These are phyloP conservation scores for Epichloe glyceriae DNA, from an alignment of 2,329 filamentous ascomycete genomes.

Conservation along the genomic window DNA sequence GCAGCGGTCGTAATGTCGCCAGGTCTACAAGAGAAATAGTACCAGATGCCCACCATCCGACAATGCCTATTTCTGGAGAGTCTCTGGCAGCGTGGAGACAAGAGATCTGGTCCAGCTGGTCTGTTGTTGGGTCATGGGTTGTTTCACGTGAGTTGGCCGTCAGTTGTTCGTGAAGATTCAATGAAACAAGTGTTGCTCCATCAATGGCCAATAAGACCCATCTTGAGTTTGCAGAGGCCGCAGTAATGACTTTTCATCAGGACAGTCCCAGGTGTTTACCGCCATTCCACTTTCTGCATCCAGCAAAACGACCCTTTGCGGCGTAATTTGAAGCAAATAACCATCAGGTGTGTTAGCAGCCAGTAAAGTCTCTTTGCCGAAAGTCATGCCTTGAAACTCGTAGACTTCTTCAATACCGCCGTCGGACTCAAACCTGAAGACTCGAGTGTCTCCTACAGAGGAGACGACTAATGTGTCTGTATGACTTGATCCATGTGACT, in stretches of 20 bases:
- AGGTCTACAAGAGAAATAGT: constrained; percentile 63
- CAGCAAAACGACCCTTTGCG: constrained; percentile 46
- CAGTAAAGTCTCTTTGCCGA: constrained; percentile 61
- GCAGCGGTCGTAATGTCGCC: constrained; percentile 49
- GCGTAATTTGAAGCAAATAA: constrained; percentile 65
- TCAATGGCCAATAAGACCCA: constrained; percentile 63
- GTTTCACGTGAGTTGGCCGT: constrained; percentile 47
- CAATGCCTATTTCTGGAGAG: constrained; percentile 54
- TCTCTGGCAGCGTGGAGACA: constrained; percentile 64
- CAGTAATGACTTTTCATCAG: constrained; percentile 50
- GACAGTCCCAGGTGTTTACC: constrained; percentile 45
- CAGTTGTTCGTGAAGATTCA: constrained; percentile 50
- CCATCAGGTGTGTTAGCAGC: constrained; percentile 51
- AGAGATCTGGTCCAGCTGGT: constrained; percentile 56
- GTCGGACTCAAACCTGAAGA: constrained; percentile 61
- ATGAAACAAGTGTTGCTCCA: constrained; percentile 57
- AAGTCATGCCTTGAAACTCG: constrained; percentile 54
- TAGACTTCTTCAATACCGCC: constrained; percentile 81
- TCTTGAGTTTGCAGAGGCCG: constrained; percentile 59
- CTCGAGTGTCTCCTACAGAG: constrained; percentile 69
- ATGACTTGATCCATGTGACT: constrained; percentile 32
- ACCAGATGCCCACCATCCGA: constrained; percentile 82
- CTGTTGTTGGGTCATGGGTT: constrained; percentile 29
- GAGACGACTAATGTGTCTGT: constrained; percentile 67
- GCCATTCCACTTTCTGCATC: constrained; percentile 44